A percentile compares a stretch with the other conserved stretches of the same genome.
phyloP scores from a whole-genome alignment of 768 basidiomycete species.

The Kwoniella bestiolae region DNA sequence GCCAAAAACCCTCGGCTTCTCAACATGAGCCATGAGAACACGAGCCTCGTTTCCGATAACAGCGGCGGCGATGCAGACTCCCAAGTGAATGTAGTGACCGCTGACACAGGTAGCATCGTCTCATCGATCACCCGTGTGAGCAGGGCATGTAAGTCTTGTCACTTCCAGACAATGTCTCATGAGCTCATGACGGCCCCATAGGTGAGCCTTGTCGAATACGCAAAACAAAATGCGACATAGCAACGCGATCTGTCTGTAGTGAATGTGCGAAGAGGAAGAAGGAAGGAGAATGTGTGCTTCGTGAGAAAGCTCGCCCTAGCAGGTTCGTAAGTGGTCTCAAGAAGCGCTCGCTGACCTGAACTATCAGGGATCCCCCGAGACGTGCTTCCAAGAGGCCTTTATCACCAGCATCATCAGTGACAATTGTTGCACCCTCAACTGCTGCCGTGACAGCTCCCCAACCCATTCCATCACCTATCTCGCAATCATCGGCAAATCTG shows the following conservation, averaged over 20 bases:
- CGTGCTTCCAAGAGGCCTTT: not conserved
- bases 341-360: not conserved
- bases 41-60: too few relatives aligned
- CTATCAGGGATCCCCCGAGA: not conserved
- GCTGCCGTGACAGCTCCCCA: not conserved
- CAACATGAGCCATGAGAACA: too few relatives aligned
- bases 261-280: constrained; percentile 28
- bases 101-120: too few relatives aligned
- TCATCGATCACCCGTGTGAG: too few relatives aligned
- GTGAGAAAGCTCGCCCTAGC: constrained; percentile 25
- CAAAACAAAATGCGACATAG: constrained; percentile 32
- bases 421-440: not conserved
- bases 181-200: too few relatives aligned
- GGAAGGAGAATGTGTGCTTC: constrained; percentile 7
- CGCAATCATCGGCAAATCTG: too few relatives aligned
- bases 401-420: not conserved
- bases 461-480: not conserved
- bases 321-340: not conserved
- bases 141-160: too few relatives aligned
- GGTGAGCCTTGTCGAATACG: constrained; percentile 31
- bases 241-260: constrained; percentile 14
- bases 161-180: too few relatives aligned
- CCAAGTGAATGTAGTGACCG: too few relatives aligned
- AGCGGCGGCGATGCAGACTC: too few relatives aligned
- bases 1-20: too few relatives aligned